Evolutionary conservation across 202 grass and related monocot genomes (phyloP).

Genomic region (Tripidium arundinaceum): DNA sequence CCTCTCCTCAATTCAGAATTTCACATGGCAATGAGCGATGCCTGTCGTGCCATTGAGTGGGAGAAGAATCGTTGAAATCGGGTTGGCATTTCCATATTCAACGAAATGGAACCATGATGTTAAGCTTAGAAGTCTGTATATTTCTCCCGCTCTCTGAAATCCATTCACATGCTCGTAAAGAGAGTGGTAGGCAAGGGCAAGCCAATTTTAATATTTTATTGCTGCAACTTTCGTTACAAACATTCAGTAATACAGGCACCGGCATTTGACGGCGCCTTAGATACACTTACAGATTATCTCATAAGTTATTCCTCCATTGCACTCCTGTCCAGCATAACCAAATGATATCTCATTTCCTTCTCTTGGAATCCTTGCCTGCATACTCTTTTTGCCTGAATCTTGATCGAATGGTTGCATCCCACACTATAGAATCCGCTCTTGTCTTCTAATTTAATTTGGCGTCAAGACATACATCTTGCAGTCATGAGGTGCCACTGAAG

Average conservation of each 20-base stretch:
- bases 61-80: not conserved
- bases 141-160: not conserved
- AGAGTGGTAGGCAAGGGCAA: not conserved
- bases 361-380: not conserved
- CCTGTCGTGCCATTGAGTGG: not conserved
- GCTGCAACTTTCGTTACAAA: conserved; percentile 43
- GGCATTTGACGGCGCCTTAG: conserved; percentile 24
- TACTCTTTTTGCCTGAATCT: conserved; percentile 9
- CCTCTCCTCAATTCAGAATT: not conserved
- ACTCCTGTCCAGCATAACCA: not conserved
- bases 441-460: conserved; percentile 27
- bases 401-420: conserved; percentile 12
- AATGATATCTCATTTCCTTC: not conserved
- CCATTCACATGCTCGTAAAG: not conserved
- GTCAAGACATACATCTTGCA: conserved; percentile 96
- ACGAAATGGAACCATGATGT: not conserved
- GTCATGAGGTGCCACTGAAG: conserved; percentile 54
- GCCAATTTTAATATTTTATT: conserved; percentile 35
- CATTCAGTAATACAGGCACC: not conserved
- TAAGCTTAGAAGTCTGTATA: not conserved
- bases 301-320: not conserved
- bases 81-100: not conserved
- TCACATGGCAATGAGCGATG: not conserved
- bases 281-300: conserved; percentile 23
- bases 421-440: not conserved